Evolutionary conservation across 2,329 filamentous ascomycete species (phyloP).

Genomic region (Incumbomyces lentus): DNA sequence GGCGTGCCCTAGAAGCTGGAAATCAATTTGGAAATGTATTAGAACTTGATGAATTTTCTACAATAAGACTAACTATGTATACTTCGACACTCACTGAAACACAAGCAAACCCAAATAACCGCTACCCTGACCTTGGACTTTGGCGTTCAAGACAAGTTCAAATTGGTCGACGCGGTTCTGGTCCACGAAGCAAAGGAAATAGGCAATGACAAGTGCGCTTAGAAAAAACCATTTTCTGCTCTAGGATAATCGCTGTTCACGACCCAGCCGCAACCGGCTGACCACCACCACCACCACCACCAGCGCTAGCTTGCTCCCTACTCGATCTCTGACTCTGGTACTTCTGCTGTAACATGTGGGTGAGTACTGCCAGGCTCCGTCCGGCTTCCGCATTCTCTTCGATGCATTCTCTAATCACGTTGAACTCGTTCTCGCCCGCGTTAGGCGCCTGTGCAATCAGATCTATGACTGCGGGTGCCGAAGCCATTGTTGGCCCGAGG

Average conservation of each 20-base stretch:
- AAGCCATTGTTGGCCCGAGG: constrained; percentile 49
- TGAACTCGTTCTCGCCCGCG: constrained; percentile 63
- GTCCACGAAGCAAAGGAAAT: too few species aligned
- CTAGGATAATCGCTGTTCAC: too few species aligned
- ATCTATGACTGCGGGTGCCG: constrained; percentile 57
- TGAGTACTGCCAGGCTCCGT: constrained; percentile 43
- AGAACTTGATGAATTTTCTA: too few species aligned
- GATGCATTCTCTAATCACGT: constrained; percentile 59
- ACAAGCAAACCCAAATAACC: too few species aligned
- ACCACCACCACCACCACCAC: not conserved
- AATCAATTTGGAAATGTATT: not conserved
- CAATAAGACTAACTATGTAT: too few species aligned
- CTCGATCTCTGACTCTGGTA: constrained; percentile 3
- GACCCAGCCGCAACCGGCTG: too few species aligned
- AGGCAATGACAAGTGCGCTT: too few species aligned
- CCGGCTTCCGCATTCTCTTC: constrained; percentile 55
- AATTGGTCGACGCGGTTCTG: too few species aligned
- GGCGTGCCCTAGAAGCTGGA: not conserved
- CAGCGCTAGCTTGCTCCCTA: not conserved
- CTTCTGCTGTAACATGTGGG: constrained; percentile 28
- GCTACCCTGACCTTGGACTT: too few species aligned
- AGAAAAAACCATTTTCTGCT: too few species aligned
- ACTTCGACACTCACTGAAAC: too few species aligned
- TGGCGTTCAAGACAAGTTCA: too few species aligned
- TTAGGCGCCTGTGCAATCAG: constrained; percentile 58